phyloP scores from a whole-genome alignment of 371 early-diverging fungal species.

The Rhizopus sp. region DNA sequence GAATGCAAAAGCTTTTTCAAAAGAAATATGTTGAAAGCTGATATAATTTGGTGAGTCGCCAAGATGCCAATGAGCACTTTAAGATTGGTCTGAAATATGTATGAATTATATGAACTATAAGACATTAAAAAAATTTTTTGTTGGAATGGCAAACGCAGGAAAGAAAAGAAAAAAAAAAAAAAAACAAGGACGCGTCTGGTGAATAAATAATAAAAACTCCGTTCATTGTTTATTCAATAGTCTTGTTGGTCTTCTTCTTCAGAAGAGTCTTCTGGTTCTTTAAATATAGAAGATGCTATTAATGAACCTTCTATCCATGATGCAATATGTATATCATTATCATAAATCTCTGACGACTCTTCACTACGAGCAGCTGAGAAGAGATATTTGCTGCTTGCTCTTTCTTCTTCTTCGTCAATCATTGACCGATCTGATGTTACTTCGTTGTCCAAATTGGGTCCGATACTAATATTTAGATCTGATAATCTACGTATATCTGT shows the following conservation, averaged over 20 bases:
- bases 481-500: constrained; percentile 41
- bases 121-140: neutral
- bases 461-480: constrained; percentile 47
- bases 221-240: no score
- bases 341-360: constrained; percentile 19
- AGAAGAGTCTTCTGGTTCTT: constrained; percentile 10
- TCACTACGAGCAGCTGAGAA: constrained; percentile 5
- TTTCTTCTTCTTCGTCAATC: constrained; percentile 9
- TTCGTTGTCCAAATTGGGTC: constrained; percentile 22
- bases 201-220: no score
- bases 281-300: constrained; percentile 24
- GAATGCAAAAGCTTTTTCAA: neutral
- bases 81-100: constrained; percentile 7
- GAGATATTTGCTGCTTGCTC: constrained; percentile 5
- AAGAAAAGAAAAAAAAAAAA: no score
- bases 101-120: constrained; percentile 14
- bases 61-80: neutral
- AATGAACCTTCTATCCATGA: constrained; percentile 30
- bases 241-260: neutral
- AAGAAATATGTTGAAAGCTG: neutral
- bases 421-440: neutral
- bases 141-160: no score
- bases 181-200: neutral
- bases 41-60: neutral
- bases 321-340: constrained; percentile 23